Evolutionary conservation across 1,139 yeast species (phyloP), one percentile per base, ranked within the genome.

Genomic region (Geotrichum phurueaensis): DNA sequence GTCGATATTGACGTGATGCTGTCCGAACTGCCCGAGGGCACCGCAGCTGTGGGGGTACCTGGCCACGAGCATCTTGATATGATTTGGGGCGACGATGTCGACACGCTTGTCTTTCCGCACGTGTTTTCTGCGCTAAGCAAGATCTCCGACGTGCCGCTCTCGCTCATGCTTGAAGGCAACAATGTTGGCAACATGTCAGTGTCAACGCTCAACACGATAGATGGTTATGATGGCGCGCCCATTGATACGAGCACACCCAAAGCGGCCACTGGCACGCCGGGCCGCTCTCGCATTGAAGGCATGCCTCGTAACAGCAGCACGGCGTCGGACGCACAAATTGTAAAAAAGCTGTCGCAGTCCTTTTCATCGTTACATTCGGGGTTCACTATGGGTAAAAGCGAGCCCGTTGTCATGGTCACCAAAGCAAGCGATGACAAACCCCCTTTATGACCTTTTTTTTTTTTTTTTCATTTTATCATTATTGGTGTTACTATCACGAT

Each of bases 1-100:
- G 96, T 92, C 27, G 96, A 92, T 69, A 89, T 92, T 53, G 80
- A 86, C 23, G 84, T 86, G 12, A 86, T 92, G 87, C 79, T 78
- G 51, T 66, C 72, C 12, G 90, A 85, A 68, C 76, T 87, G 31
- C 84, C 84, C 0, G 65, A 65, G 1, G 71, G 71, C 3, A 74
- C 79, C 0, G 66, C 65, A n/a, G 73, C 78, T 0, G 74, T 77
- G 50, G 83, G 85, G 0, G 82, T 87, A 1, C 76, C 75, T 1
- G 76, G 74, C 48, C 85, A 90, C 70, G 98, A 92, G 73, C 98
- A 92, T 74, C 76, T 92, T 63, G 98, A 92, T 71, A 81, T 92
- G 66, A 76, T 92, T 31, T 92, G 98, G 98, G 97, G 97, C 7
- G 76, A 79, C 45, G 83, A 85, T 60, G 87, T 87, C 1, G 82